Evolutionary conservation across 75 land plant genomes (phyloP).

Genomic region (Pseudotsuga menziesii): DNA sequence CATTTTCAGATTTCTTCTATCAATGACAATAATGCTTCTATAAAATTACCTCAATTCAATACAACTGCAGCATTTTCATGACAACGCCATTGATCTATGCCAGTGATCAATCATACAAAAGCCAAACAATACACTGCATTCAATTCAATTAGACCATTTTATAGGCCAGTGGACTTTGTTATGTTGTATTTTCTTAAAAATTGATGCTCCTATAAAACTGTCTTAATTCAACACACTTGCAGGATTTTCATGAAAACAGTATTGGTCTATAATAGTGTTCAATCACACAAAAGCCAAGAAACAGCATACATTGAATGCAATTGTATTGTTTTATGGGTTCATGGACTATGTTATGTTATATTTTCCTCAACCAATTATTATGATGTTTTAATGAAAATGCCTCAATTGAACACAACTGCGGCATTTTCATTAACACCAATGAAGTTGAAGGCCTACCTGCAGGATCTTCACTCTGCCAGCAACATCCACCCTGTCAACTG

Average conservation of each 20-base stretch:
- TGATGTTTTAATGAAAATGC: neutral
- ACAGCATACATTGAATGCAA: neutral
- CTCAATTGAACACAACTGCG: neutral
- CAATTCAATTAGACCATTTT: neutral
- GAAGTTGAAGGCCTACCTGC: slow-evolving; percentile 44
- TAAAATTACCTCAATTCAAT: too few relatives aligned
- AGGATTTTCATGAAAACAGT: neutral
- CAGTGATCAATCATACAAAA: too few relatives aligned
- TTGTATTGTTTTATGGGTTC: neutral
- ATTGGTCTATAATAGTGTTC: too few relatives aligned
- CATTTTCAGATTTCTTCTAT: neutral
- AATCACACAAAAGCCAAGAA: too few relatives aligned
- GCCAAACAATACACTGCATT: neutral
- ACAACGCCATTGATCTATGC: too few relatives aligned
- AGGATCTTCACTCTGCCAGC: slow-evolving; percentile 94
- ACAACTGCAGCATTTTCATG: too few relatives aligned
- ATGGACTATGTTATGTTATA: neutral
- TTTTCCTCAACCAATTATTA: neutral
- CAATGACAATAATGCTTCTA: neutral
- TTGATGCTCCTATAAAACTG: too few relatives aligned
- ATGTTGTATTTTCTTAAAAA: too few relatives aligned
- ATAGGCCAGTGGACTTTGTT: too few relatives aligned
- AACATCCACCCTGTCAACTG: slow-evolving; percentile 96
- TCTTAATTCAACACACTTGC: neutral
- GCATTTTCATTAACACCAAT: neutral